phyloP scores from a whole-genome alignment of 495 filamentous ascomycete genomes.

The Aspergillus cavernicola region DNA sequence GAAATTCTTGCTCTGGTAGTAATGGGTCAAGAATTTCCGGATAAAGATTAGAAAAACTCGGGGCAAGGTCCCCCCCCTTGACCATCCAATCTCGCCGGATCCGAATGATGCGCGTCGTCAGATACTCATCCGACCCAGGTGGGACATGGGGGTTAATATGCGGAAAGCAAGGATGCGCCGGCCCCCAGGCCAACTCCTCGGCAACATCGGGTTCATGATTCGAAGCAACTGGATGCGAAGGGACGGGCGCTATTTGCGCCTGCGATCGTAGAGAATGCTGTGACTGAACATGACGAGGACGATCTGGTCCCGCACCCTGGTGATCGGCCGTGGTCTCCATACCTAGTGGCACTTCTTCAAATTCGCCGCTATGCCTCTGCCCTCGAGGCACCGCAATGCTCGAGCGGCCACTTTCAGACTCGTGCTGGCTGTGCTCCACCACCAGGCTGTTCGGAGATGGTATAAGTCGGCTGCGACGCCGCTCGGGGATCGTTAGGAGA shows the following conservation, averaged over 20 bases:
- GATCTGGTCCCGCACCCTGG: slow-evolving; percentile 18
- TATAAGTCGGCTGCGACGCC: slow-evolving; percentile 53
- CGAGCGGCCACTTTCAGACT: slow-evolving; percentile 56
- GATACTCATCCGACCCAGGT: slow-evolving; percentile 64
- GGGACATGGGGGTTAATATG: slow-evolving; percentile 93
- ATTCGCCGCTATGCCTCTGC: slow-evolving; percentile 35
- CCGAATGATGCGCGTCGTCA: slow-evolving; percentile 82
- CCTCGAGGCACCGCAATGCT: slow-evolving; percentile 65
- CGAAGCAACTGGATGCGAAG: slow-evolving; percentile 42
- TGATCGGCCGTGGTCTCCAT: slow-evolving; percentile 22
- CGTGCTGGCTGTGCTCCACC: slow-evolving; percentile 58
- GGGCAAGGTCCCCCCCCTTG: slow-evolving; percentile 85
- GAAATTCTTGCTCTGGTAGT: slow-evolving; percentile 75
- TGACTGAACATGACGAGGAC: slow-evolving; percentile 36
- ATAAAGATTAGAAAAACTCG: slow-evolving; percentile 89
- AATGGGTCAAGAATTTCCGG: slow-evolving; percentile 90
- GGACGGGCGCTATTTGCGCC: slow-evolving; percentile 38
- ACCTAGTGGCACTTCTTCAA: slow-evolving; percentile 32
- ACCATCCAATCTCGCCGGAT: slow-evolving; percentile 88
- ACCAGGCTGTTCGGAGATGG: slow-evolving; percentile 57
- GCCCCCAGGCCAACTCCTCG: slow-evolving; percentile 69
- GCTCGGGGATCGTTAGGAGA: slow-evolving; percentile 65
- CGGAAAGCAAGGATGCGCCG: slow-evolving; percentile 85
- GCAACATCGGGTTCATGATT: slow-evolving; percentile 47
- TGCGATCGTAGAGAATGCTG: slow-evolving; percentile 41